phyloP scores from a whole-genome alignment of 805 yeast genomes.

The Candida hispaniensis region DNA sequence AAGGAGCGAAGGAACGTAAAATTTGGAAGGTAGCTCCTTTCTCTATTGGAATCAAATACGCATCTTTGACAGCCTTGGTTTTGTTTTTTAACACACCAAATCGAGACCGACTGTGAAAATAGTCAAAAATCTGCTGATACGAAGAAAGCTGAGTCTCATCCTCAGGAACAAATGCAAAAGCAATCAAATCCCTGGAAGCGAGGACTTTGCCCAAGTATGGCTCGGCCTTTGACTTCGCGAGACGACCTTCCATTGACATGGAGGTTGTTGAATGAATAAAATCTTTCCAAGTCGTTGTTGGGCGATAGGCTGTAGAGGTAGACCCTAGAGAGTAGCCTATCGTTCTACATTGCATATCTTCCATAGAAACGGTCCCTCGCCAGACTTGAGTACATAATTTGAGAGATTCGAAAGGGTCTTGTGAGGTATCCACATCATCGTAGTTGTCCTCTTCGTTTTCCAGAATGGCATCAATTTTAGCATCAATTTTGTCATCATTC shows the following conservation, averaged over 20 bases:
- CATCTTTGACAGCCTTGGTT: slow-evolving; percentile 47
- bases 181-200: slow-evolving; percentile 41
- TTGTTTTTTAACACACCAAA: slow-evolving; percentile 50
- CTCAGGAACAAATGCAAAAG: slow-evolving; percentile 36
- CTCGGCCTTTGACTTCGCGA: slow-evolving; percentile 45
- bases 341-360: slow-evolving; percentile 22
- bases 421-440: too few relatives aligned
- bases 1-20: slow-evolving; percentile 1
- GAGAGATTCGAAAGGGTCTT: too few relatives aligned
- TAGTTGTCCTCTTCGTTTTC: too few relatives aligned
- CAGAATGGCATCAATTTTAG: too few relatives aligned
- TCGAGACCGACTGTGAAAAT: slow-evolving; percentile 37
- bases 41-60: slow-evolving; percentile 42
- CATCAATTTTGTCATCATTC: too few relatives aligned
- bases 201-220: slow-evolving; percentile 39
- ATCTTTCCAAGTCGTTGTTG: slow-evolving; percentile 21
- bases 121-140: slow-evolving; percentile 34
- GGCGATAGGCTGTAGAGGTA: slow-evolving; percentile 24
- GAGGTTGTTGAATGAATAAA: slow-evolving; percentile 20
- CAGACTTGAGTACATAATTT: too few relatives aligned
- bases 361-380: slow-evolving; percentile 10
- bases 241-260: slow-evolving; percentile 52
- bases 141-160: slow-evolving; percentile 19
- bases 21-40: slow-evolving; percentile 2
- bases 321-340: slow-evolving; percentile 29